Conservation (phyloP, 2,329 filamentous ascomycete species). For the Penicillium palitans region DNA sequence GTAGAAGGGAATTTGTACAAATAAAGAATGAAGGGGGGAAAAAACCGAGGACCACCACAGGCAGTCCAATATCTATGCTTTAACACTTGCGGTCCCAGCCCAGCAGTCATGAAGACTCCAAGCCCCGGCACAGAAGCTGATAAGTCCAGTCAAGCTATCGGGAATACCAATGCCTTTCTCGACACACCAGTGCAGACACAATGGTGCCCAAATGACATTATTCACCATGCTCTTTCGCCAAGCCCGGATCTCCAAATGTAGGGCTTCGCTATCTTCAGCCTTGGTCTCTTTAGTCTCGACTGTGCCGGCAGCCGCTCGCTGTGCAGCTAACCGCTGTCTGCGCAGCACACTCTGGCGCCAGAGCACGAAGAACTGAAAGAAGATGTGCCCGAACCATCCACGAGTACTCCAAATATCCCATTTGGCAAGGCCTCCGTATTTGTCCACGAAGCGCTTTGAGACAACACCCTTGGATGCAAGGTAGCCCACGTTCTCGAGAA, state of each 20-base stretch:
- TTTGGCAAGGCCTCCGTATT: constrained; percentile 55
- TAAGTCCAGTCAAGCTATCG: constrained; percentile 58
- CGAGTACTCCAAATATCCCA: constrained; percentile 73
- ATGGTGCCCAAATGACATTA: constrained; percentile 74
- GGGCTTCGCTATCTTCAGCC: constrained; percentile 33
- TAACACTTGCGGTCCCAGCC: constrained; percentile 45
- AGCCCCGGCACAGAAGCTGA: constrained; percentile 55
- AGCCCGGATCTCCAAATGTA: constrained; percentile 50
- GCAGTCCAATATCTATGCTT: constrained; percentile 11
- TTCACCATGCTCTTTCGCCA: constrained; percentile 64
- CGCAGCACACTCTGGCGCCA: constrained; percentile 46
- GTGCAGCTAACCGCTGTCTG: constrained; percentile 29
- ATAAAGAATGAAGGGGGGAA: constrained; percentile 2
- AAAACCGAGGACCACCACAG: background rate
- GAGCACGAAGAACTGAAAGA: constrained; percentile 71
- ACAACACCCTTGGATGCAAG: constrained; percentile 73
- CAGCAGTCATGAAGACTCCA: constrained; percentile 49
- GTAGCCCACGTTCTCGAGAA: constrained; percentile 80
- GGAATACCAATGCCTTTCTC: constrained; percentile 62
- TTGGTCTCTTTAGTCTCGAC: constrained; percentile 24
- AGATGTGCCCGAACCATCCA: constrained; percentile 78
- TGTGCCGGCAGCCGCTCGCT: constrained; percentile 15
- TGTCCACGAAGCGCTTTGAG: constrained; percentile 41
- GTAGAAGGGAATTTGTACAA: constrained; percentile 11
- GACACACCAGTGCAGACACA: constrained; percentile 81